Conservation (phyloP, 1,139 yeast species). For the Pichia sp. region DNA sequence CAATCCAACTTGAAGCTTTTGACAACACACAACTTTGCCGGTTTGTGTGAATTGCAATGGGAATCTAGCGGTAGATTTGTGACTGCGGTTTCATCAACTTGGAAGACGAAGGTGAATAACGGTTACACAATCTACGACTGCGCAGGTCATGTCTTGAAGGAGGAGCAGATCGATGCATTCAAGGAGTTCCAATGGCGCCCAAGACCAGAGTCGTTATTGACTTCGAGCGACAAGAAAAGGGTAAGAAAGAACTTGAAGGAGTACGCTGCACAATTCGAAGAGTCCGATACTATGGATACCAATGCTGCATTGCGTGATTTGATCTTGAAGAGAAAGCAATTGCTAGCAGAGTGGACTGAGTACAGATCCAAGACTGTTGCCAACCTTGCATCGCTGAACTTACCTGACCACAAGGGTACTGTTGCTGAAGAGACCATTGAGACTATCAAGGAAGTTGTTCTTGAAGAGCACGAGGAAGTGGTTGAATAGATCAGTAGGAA, state of each 20-base stretch:
- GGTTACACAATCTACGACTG: slow-evolving; percentile 87
- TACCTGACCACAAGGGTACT: slow-evolving; percentile 32
- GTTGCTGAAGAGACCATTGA: slow-evolving; percentile 63
- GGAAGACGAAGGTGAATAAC: slow-evolving; percentile 83
- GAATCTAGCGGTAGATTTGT: slow-evolving; percentile 93
- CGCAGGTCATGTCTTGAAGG: slow-evolving; percentile 72
- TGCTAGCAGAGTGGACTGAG: slow-evolving; percentile 79
- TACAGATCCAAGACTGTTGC: slow-evolving; percentile 63
- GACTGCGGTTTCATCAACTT: slow-evolving; percentile 81
- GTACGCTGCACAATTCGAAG: slow-evolving; percentile 90
- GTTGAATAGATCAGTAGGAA: slow-evolving; percentile 42
- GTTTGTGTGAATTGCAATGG: slow-evolving; percentile 87
- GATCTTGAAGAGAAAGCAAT: slow-evolving; percentile 76
- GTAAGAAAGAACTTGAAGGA: slow-evolving; percentile 86
- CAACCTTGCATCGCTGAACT: slow-evolving; percentile 44
- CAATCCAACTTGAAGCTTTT: slow-evolving; percentile 60
- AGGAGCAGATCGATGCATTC: slow-evolving; percentile 76
- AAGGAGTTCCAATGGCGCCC: slow-evolving; percentile 97
- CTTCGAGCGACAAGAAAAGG: slow-evolving; percentile 78
- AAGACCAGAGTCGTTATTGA: slow-evolving; percentile 76
- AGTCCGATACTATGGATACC: slow-evolving; percentile 94
- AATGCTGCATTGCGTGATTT: slow-evolving; percentile 88
- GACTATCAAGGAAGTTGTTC: slow-evolving; percentile 60
- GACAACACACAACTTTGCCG: slow-evolving; percentile 61
- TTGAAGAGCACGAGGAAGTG: slow-evolving; percentile 77